A percentile compares a stretch with the other conserved stretches of the same genome.
Evolutionary conservation across 1,284 basidiomycete genomes (phyloP).

Genomic region (Chondrostereum purpureum): DNA sequence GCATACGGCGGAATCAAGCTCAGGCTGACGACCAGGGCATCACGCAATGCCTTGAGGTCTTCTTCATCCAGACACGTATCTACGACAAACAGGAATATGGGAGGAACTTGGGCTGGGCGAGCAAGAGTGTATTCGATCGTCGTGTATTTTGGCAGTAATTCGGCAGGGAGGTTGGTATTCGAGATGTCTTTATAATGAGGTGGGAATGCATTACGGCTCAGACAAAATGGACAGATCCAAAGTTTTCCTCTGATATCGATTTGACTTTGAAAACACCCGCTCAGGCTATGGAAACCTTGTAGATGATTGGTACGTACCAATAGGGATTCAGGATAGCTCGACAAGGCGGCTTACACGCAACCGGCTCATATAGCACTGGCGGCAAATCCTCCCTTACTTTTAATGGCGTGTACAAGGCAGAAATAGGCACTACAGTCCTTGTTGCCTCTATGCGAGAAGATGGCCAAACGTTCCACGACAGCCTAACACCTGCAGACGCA

Average conservation of each 20-base stretch:
- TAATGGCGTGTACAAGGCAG: constrained; percentile 95
- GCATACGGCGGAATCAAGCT: constrained; percentile 91
- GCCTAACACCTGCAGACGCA: constrained; percentile 71
- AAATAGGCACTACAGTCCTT: constrained; percentile 95
- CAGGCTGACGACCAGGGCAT: constrained; percentile 89
- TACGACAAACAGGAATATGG: constrained; percentile 95
- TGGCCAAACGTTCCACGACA: constrained; percentile 99
- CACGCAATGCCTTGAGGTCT: constrained; percentile 90
- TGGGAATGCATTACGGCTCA: constrained; percentile 94
- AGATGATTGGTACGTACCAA: constrained; percentile 60
- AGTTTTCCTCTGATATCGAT: constrained; percentile 98
- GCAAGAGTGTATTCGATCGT: constrained; percentile 98
- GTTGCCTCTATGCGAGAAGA: constrained; percentile 97
- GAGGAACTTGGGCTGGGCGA: constrained; percentile 86
- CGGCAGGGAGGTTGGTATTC: constrained; percentile 92
- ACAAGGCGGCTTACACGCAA: constrained; percentile 97
- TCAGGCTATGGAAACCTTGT: constrained; percentile 6
- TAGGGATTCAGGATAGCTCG: constrained; percentile 97
- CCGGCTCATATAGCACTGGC: constrained; percentile 95
- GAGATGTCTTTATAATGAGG: constrained; percentile 99
- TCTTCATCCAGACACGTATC: constrained; percentile 97
- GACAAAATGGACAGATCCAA: constrained; percentile 99
- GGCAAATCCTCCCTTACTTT: constrained; percentile 94
- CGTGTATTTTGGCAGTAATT: constrained; percentile 96
- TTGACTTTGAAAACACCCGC: constrained; percentile 65